phyloP scores from a whole-genome alignment of 2,329 filamentous ascomycete genomes.

The Nothophaeocryptopus gaeumannii region DNA sequence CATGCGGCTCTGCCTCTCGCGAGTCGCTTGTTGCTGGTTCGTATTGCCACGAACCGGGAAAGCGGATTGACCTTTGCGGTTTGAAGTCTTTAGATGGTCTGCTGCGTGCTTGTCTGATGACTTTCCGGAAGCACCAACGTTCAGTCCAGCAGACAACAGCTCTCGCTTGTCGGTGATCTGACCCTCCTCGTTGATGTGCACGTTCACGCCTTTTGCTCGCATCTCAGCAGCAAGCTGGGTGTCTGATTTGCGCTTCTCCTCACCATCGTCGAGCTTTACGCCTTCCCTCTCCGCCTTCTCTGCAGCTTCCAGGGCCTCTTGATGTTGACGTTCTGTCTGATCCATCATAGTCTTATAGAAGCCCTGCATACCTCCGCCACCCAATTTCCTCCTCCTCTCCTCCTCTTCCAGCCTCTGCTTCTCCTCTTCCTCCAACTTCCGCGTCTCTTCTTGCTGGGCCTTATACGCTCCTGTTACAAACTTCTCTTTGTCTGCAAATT shows the following conservation, averaged over 20 bases:
- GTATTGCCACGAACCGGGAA: constrained; percentile 35
- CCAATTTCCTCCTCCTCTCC: constrained; percentile 62
- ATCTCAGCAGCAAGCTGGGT: constrained; percentile 66
- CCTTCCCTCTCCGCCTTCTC: constrained; percentile 42
- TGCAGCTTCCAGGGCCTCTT: constrained; percentile 66
- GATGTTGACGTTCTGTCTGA: constrained; percentile 66
- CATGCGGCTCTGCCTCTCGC: constrained; percentile 75
- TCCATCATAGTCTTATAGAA: constrained; percentile 76
- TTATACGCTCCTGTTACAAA: constrained; percentile 84
- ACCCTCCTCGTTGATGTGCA: constrained; percentile 77
- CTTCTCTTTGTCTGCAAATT: constrained; percentile 77
- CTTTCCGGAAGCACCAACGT: constrained; percentile 53
- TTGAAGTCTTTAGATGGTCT: constrained; percentile 33
- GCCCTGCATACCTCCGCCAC: constrained; percentile 58
- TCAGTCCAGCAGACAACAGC: constrained; percentile 71
- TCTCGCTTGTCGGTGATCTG: constrained; percentile 83
- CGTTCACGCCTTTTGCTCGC: constrained; percentile 59
- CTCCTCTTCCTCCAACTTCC: constrained; percentile 69
- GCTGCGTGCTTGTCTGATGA: constrained; percentile 22
- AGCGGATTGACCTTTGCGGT: constrained; percentile 26
- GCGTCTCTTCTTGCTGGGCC: constrained; percentile 73
- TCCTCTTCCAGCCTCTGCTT: constrained; percentile 62
- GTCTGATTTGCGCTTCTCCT: constrained; percentile 45
- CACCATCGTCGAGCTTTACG: constrained; percentile 32
- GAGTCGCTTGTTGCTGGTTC: constrained; percentile 59